These are phyloP conservation scores for Colletotrichum echinochloae DNA, from an alignment of 2,329 filamentous ascomycete species.

Conservation along the genomic window DNA sequence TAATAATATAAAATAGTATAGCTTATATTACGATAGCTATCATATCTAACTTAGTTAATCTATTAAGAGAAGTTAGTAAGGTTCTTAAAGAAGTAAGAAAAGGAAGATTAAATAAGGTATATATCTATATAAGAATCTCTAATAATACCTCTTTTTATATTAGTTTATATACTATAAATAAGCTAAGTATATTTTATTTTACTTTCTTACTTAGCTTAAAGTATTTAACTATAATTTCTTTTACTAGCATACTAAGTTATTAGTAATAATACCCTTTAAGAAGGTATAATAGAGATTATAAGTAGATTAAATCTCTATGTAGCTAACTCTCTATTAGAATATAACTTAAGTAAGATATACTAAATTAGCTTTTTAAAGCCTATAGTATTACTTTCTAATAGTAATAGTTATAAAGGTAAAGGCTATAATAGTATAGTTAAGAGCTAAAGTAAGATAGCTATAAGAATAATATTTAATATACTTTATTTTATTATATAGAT, in stretches of 20 bases:
- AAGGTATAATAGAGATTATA: too few species aligned
- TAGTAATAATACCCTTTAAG: too few species aligned
- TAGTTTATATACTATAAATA: constrained; percentile 55
- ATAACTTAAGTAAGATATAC: constrained; percentile 44
- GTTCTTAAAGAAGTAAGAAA: too few species aligned
- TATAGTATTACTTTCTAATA: constrained; percentile 52
- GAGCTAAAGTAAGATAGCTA: constrained; percentile 56
- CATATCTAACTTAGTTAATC: constrained; percentile 68
- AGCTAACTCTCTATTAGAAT: too few species aligned
- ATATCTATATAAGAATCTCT: constrained; percentile 55
- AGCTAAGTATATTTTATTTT: constrained; percentile 64
- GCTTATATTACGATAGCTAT: constrained; percentile 67
- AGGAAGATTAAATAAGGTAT: not conserved
- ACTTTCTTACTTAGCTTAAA: constrained; percentile 56
- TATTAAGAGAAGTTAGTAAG: constrained; percentile 30
- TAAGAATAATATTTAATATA: constrained; percentile 57
- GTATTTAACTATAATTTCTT: constrained; percentile 57
- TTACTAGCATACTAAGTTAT: constrained; percentile 42
- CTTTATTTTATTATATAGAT: constrained; percentile 57
- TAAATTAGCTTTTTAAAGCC: constrained; percentile 58
- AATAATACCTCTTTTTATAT: constrained; percentile 56
- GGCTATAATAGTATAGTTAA: constrained; percentile 55
- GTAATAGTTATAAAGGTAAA: constrained; percentile 55
- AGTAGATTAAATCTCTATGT: too few species aligned
- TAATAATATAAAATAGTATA: constrained; percentile 65